Evolutionary conservation across 306 rosid species (phyloP).

Genomic region (Medicago truncatula): DNA sequence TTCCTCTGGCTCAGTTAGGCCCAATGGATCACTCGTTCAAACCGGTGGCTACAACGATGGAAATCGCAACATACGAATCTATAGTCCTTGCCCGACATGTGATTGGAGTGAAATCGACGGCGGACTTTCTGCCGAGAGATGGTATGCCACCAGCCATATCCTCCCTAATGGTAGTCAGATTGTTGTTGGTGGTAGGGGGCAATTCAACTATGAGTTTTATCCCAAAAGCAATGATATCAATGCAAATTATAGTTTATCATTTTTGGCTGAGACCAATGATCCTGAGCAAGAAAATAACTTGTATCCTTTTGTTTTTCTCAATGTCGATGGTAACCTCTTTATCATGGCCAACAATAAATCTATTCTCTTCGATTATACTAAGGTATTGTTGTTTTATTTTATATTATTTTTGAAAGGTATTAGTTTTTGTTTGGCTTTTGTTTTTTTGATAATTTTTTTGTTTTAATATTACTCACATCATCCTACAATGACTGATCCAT

Average conservation of each 20-base stretch:
- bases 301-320: slow-evolving; percentile 72
- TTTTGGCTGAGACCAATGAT: slow-evolving; percentile 54
- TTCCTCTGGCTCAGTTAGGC: slow-evolving; percentile 63
- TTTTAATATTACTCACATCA: no score
- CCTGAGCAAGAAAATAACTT: slow-evolving; percentile 54
- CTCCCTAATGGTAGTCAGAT: slow-evolving; percentile 67
- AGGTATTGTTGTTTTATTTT: slow-evolving; percentile 5
- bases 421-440: no score
- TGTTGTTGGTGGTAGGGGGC: slow-evolving; percentile 56
- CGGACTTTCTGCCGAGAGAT: slow-evolving; percentile 44
- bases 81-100: slow-evolving; percentile 47
- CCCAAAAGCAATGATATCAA: slow-evolving; percentile 51
- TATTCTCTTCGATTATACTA: slow-evolving; percentile 53
- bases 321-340: slow-evolving; percentile 66
- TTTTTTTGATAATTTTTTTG: no score
- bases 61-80: slow-evolving; percentile 41
- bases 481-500: no score
- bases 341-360: slow-evolving; percentile 68
- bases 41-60: slow-evolving; percentile 68
- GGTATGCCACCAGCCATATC: slow-evolving; percentile 68
- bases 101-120: slow-evolving; percentile 54
- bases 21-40: slow-evolving; percentile 62
- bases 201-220: slow-evolving; percentile 67
- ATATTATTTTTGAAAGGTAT: not conserved
- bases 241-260: slow-evolving; percentile 27